phyloP scores from a whole-genome alignment of 495 filamentous ascomycete genomes.

The Neurospora sp. region DNA sequence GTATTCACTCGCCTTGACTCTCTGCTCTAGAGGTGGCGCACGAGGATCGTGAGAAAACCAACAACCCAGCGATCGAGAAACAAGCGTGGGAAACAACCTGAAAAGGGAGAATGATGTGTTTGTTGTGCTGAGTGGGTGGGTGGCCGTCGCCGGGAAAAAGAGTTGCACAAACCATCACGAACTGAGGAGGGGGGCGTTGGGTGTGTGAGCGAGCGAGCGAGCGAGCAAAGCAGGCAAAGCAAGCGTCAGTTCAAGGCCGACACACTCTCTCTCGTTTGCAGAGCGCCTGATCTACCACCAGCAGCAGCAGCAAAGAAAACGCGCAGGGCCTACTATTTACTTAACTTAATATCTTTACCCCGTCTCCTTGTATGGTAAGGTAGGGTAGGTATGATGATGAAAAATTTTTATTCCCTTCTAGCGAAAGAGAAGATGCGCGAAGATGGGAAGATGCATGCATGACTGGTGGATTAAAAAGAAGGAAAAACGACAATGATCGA shows the following conservation, averaged over 20 bases:
- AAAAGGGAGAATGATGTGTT: not conserved
- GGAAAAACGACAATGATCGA: too few species aligned
- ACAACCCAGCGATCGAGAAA: not conserved
- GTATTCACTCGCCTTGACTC: constrained; percentile 96
- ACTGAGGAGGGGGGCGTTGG: not conserved
- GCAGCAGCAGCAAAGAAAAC: not conserved
- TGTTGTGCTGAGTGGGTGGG: not conserved
- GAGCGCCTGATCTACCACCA: not conserved
- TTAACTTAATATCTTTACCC: not conserved
- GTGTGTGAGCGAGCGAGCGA: not conserved
- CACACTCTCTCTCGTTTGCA: not conserved
- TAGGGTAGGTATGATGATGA: not conserved
- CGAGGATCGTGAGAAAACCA: not conserved
- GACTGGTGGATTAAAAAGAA: too few species aligned
- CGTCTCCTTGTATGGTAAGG: not conserved
- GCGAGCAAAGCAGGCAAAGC: not conserved
- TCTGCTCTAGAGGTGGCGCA: constrained; percentile 47
- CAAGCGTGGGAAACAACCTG: not conserved
- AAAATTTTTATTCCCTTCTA: not conserved
- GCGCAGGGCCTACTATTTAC: not conserved
- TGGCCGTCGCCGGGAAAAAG: not conserved
- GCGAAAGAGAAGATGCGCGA: too few species aligned
- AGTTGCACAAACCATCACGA: not conserved
- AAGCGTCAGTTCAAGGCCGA: not conserved
- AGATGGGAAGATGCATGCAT: not conserved